Evolutionary conservation across 495 filamentous ascomycete species (phyloP).

Genomic region (Baudoinia panamericana): DNA sequence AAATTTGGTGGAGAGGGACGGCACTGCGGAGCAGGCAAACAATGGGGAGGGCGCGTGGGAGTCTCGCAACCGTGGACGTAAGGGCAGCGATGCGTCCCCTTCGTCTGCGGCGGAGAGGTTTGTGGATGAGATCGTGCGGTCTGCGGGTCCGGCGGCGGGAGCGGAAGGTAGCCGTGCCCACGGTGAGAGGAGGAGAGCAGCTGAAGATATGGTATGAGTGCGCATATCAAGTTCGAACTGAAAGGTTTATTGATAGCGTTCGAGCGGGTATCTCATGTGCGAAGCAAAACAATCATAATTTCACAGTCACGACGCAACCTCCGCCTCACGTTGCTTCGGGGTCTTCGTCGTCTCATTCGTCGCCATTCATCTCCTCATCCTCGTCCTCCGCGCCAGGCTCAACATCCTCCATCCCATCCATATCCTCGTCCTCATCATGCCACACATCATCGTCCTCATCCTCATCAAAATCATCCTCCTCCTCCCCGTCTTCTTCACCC

Average conservation of each 20-base stretch:
- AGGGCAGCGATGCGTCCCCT: background rate
- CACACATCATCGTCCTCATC: slow-evolving; percentile 42
- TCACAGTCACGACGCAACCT: too few relatives aligned
- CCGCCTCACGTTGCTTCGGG: too few relatives aligned
- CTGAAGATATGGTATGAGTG: slow-evolving; percentile 4
- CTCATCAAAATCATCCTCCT: slow-evolving; percentile 42
- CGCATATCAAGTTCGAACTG: background rate
- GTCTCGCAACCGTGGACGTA: too few relatives aligned
- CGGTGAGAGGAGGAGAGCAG: too few relatives aligned
- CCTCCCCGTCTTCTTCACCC: slow-evolving; percentile 45
- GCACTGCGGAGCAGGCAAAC: too few relatives aligned
- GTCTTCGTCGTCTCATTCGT: too few relatives aligned
- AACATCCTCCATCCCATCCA: slow-evolving; percentile 17
- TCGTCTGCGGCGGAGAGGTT: background rate
- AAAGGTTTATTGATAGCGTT: slow-evolving; percentile 6
- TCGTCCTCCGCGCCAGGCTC: slow-evolving; percentile 15
- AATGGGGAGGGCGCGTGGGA: too few relatives aligned
- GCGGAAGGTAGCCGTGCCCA: too few relatives aligned
- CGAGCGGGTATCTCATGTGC: too few relatives aligned
- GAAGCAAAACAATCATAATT: too few relatives aligned
- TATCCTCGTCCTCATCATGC: slow-evolving; percentile 47
- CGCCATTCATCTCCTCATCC: slow-evolving; percentile 12
- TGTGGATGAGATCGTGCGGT: slow-evolving; percentile 1
- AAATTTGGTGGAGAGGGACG: too few relatives aligned
- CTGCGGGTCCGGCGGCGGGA: background rate